Base-by-base conservation (phyloP, 768 basidiomycete species). In the Lanmaoa pseudosensibilis region DNA sequence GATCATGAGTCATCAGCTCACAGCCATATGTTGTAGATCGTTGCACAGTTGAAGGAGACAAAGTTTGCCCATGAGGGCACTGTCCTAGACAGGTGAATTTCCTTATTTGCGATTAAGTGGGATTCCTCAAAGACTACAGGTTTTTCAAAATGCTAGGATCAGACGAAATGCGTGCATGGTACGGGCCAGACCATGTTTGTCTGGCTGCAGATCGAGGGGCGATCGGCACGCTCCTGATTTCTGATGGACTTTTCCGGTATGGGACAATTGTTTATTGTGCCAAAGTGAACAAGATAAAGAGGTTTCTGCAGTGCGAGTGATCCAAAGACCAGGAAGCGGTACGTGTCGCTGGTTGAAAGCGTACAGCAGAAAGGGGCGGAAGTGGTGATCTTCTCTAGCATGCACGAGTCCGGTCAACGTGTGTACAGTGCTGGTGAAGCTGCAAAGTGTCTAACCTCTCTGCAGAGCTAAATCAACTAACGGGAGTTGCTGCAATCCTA, bases 381-480 rank as follows among this genome's bases (percentile, higher is more conserved):
- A 68, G 94, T 94, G 6, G 79, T 98, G 19, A 94, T 98, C 61
- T 99, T 98, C 73, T 98, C 96, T 5, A 98, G 94, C 66, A 98
- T 99, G 97, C 97, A 99, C 69, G 97, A 99, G 74, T 93, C 92
- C 21, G 97, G 97, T 15, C 94, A 98, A 80, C 95, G 94, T 96
- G 67, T 66, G 91, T 77, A 38, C 41, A 27, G 40, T 54, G 25
- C 18, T 50, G 7, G 12, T 36, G 34, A 8, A n/a, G 10, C 19
- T n/a, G 21, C 1, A 11, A 36, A 38, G 54, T 6, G 46, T 54
- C 52, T 62, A 40, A 50, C 37, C 13, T 25, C 50, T 33, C 13
- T 54, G 18, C 71, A 97, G 97, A 99, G 69, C 78, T 99, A n/a
- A 97, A 98, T 69, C 90, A 95, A 61, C 70, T 98, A 39, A 95